Percentiles rank a stretch among this genome's conserved stretches.
Evolutionary conservation across 2,329 filamentous ascomycete species (phyloP).

Genomic region (Scedosporium minutisporum): DNA sequence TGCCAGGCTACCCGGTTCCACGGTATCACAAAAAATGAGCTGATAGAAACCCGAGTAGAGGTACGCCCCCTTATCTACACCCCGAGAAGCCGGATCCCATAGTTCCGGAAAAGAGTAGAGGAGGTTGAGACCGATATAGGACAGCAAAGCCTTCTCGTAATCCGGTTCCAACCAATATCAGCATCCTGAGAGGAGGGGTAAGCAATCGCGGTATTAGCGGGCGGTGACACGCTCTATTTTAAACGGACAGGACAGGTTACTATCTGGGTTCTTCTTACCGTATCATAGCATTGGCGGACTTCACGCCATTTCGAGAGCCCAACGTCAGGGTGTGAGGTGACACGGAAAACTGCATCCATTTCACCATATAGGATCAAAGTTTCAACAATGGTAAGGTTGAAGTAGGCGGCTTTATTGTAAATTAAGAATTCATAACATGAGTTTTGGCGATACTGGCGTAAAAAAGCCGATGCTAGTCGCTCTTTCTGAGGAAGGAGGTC

Average conservation of each 20-base stretch:
- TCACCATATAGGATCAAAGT: conserved; percentile 16
- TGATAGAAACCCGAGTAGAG: conserved; percentile 12
- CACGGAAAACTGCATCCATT: conserved; percentile 13
- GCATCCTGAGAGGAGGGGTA: not conserved
- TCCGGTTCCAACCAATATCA: conserved; percentile 12
- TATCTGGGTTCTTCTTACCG: not conserved
- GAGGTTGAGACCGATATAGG: conserved; percentile 15
- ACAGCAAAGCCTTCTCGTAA: conserved; percentile 11
- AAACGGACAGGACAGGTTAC: not conserved
- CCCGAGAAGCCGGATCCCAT: conserved; percentile 4
- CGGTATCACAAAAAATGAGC: conserved; percentile 6
- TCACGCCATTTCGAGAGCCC: conserved; percentile 10
- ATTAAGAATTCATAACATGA: conserved; percentile 11
- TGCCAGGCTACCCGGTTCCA: not conserved
- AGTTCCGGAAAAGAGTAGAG: conserved; percentile 10
- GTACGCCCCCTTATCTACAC: conserved; percentile 9
- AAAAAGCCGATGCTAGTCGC: conserved; percentile 12
- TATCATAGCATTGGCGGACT: conserved; percentile 5
- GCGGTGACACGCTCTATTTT: not conserved
- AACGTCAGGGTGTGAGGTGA: conserved; percentile 10
- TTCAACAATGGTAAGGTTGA: conserved; percentile 15
- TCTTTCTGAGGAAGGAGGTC: conserved; percentile 10
- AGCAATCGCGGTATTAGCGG: too few relatives aligned
- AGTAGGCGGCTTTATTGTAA: conserved; percentile 9
- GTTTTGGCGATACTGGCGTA: conserved; percentile 6